Percentiles rank a stretch among this genome's conserved stretches.
Evolutionary conservation across 441 rosid genomes (phyloP).

Genomic region (Erodium moschatum): DNA sequence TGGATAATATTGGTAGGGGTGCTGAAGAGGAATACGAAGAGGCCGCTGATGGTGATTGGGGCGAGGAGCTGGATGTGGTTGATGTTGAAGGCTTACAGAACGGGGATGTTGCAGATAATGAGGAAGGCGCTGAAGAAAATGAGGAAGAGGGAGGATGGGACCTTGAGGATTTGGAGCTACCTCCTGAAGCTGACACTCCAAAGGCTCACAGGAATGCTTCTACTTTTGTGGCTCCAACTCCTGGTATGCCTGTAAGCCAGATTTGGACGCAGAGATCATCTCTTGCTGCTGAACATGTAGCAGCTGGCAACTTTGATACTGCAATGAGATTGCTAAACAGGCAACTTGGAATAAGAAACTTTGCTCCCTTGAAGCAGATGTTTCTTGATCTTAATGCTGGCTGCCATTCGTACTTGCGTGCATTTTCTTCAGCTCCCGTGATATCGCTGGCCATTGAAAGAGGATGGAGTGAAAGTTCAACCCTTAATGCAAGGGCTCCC

Average conservation of each 20-base stretch:
- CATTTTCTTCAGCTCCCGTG: slow-evolving; percentile 58
- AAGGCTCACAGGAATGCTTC: slow-evolving; percentile 42
- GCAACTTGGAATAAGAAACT: slow-evolving; percentile 73
- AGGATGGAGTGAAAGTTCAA: slow-evolving; percentile 63
- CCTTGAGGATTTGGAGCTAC: slow-evolving; percentile 72
- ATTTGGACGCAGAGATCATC: slow-evolving; percentile 74
- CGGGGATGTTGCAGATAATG: slow-evolving; percentile 41
- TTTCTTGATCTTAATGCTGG: slow-evolving; percentile 64
- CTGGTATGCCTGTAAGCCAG: slow-evolving; percentile 71
- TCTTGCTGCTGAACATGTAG: slow-evolving; percentile 76
- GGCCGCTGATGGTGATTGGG: slow-evolving; percentile 66
- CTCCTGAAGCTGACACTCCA: slow-evolving; percentile 73
- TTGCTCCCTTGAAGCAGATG: slow-evolving; percentile 52
- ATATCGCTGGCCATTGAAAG: slow-evolving; percentile 67
- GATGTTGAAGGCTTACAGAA: slow-evolving; percentile 50
- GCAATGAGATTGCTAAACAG: slow-evolving; percentile 74
- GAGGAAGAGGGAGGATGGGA: slow-evolving; percentile 74
- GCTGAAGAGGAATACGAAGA: slow-evolving; percentile 54
- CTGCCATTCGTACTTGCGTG: slow-evolving; percentile 61
- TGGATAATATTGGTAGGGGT: slow-evolving; percentile 43
- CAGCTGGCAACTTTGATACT: slow-evolving; percentile 80
- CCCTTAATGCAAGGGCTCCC: slow-evolving; percentile 60
- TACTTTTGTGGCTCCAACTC: slow-evolving; percentile 57
- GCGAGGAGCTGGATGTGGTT: slow-evolving; percentile 55
- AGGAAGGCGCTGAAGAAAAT: slow-evolving; percentile 51